These are phyloP conservation scores for Candida silvatica DNA, from an alignment of 805 yeast genomes.

Conservation along the genomic window DNA sequence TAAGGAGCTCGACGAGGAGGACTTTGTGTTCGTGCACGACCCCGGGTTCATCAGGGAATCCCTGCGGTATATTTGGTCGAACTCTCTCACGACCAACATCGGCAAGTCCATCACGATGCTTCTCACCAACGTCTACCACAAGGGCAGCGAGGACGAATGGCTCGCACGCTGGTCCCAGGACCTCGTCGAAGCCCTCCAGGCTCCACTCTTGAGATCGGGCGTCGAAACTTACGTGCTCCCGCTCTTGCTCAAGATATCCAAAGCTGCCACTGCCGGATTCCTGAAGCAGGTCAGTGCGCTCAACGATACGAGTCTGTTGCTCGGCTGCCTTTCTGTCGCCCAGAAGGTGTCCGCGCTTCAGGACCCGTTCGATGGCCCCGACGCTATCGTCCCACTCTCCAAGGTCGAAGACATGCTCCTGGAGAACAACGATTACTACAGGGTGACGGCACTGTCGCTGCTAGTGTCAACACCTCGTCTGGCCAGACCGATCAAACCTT, in stretches of 20 bases:
- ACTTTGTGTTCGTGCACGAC: slow-evolving; percentile 30
- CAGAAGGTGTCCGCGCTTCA: slow-evolving; percentile 46
- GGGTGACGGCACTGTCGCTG: slow-evolving; percentile 53
- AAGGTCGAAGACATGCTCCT: slow-evolving; percentile 33
- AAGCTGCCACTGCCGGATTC: slow-evolving; percentile 26
- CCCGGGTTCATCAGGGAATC: slow-evolving; percentile 41
- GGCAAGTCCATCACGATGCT: slow-evolving; percentile 47
- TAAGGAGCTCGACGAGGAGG: slow-evolving; percentile 34
- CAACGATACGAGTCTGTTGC: slow-evolving; percentile 29
- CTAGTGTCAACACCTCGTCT: slow-evolving; percentile 54
- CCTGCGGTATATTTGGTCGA: slow-evolving; percentile 42
- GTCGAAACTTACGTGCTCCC: slow-evolving; percentile 57
- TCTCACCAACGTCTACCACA: slow-evolving; percentile 25
- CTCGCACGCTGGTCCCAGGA: slow-evolving; percentile 39
- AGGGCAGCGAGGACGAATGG: slow-evolving; percentile 31
- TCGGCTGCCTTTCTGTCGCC: slow-evolving; percentile 55
- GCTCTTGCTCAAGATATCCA: slow-evolving; percentile 45
- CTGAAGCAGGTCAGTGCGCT: slow-evolving; percentile 15
- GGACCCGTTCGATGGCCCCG: slow-evolving; percentile 37
- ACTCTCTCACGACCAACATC: slow-evolving; percentile 56
- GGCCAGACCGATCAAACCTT: slow-evolving; percentile 44
- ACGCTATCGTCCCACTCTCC: slow-evolving; percentile 19
- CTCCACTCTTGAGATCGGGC: slow-evolving; percentile 30
- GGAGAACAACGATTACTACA: slow-evolving; percentile 28
- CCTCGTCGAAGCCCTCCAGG: slow-evolving; percentile 27